Evolutionary conservation across 2,329 filamentous ascomycete genomes (phyloP), one percentile per base, ranked within the genome.

Genomic region (Samsoniella hepiali): DNA sequence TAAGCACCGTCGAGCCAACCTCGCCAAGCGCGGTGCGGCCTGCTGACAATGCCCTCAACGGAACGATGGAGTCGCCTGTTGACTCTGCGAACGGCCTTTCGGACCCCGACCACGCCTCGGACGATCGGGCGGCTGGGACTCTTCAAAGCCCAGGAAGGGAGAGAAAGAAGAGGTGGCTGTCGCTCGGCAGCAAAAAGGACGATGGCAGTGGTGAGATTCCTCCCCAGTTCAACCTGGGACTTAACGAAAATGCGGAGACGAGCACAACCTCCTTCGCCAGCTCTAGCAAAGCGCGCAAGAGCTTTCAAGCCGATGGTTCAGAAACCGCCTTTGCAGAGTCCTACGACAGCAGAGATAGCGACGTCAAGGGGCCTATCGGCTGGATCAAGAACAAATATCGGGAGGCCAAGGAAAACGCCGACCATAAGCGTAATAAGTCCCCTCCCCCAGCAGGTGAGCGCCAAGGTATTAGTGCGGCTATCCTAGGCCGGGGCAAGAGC

Each of bases 1-100:
- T 56, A 13, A 62, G 34, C 29, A 45, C 64, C 65, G 22, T 64
- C 59, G 8, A 64, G 66, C n/a, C 58, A 66, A 11, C 44, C 64
- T n/a, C 29, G 17, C 53, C 44, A 3, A 5, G 3, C 6, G 44
- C 42, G 27, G 13, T 22, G n/a, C 56, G 50, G 15, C 60, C 17
- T 7, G 10, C 80, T 62, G 83, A 75, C 3, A 72, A 76, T 58
- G 72, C 83, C 0, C 73, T 93, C 38, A 88, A 85, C 67, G 86
- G 87, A 66, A 83, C 84, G 65, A 96, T 92, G 1, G 91, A 91
- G 0, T 86, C 90, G 0, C 86, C 88, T 3, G 96, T 91, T 68
- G 94, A 91, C 34, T 87, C 84, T 0, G 86, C 87, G 67, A 95
- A 94, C 31, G 93, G 96, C 68, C 86, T 88, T 29, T 96, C 92